These are phyloP conservation scores for Phalaenopsis aphrodite DNA, from an alignment of 106 monocot genomes.

Conservation along the genomic window DNA sequence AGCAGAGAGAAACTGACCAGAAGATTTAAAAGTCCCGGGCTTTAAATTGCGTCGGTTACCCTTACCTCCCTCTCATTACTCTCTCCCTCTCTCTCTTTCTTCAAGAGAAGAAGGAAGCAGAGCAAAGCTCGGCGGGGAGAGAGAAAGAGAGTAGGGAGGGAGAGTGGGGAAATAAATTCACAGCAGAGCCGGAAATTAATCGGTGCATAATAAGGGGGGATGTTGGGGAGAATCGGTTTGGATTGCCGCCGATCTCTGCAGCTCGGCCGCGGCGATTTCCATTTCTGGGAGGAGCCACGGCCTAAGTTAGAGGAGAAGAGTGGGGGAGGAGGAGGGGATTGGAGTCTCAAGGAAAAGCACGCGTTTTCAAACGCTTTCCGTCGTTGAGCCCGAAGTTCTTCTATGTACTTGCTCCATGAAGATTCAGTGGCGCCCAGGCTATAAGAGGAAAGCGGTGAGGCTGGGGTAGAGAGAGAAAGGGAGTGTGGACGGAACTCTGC, in stretches of 20 bases:
- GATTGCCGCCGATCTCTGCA: slow-evolving; percentile 22
- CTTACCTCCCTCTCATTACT: slow-evolving; percentile 13
- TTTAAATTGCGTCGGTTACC: slow-evolving; percentile 15
- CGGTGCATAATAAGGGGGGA: slow-evolving; percentile 13
- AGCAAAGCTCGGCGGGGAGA: slow-evolving; percentile 6
- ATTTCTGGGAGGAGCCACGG: slow-evolving; percentile 5
- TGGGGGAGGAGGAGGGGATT: not conserved
- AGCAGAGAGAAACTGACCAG: not conserved
- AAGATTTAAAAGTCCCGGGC: slow-evolving; percentile 11
- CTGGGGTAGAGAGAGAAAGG: slow-evolving; percentile 9
- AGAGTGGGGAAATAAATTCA: slow-evolving; percentile 10
- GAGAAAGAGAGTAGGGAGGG: not conserved
- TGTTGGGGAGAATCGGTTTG: slow-evolving; percentile 16
- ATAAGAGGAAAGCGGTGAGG: not conserved
- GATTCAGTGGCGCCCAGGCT: not conserved
- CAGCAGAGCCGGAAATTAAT: slow-evolving; percentile 14
- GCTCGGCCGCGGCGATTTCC: slow-evolving; percentile 6
- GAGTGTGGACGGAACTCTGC: not conserved
- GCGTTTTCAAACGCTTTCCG: slow-evolving; percentile 1
- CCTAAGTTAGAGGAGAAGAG: slow-evolving; percentile 6
- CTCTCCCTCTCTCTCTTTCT: not conserved
- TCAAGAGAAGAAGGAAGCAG: slow-evolving; percentile 10
- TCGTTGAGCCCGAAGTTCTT: not conserved
- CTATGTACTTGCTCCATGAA: not conserved
- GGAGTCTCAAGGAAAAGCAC: not conserved